phyloP scores from a whole-genome alignment of 768 basidiomycete species.

The Pleurotus sapidus region DNA sequence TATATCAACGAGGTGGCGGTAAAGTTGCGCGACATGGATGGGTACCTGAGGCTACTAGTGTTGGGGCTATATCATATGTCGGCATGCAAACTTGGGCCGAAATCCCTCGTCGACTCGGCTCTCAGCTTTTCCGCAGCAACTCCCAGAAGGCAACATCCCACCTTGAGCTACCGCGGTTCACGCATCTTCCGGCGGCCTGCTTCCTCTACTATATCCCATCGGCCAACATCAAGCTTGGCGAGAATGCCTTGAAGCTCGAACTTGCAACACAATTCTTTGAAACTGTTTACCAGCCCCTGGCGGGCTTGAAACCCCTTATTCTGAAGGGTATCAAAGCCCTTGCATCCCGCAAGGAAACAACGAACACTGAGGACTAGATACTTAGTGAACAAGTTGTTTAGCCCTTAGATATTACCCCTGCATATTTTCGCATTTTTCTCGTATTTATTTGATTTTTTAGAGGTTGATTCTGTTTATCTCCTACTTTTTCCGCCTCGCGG shows the following conservation, averaged over 20 bases:
- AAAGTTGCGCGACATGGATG: constrained; percentile 17
- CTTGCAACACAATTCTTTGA: background rate
- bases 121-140: background rate
- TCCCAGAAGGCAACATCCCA: background rate
- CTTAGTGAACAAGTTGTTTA: no score
- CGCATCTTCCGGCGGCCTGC: background rate
- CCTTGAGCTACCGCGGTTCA: background rate
- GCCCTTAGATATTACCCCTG: no score
- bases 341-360: background rate
- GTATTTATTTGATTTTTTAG: no score
- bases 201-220: background rate
- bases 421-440: no score
- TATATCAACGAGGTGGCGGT: constrained; percentile 15
- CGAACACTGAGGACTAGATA: no score
- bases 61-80: constrained; percentile 16
- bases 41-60: constrained; percentile 9
- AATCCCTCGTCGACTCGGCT: background rate
- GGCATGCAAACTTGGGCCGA: constrained; percentile 18
- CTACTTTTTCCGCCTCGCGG: no score
- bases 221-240: background rate
- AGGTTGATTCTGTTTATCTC: no score
- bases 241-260: background rate
- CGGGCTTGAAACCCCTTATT: background rate
- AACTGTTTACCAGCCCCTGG: background rate
- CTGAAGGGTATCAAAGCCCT: background rate